These are phyloP conservation scores for Drechslerella coelobrocha DNA, from an alignment of 2,329 filamentous ascomycete species.

Conservation along the genomic window DNA sequence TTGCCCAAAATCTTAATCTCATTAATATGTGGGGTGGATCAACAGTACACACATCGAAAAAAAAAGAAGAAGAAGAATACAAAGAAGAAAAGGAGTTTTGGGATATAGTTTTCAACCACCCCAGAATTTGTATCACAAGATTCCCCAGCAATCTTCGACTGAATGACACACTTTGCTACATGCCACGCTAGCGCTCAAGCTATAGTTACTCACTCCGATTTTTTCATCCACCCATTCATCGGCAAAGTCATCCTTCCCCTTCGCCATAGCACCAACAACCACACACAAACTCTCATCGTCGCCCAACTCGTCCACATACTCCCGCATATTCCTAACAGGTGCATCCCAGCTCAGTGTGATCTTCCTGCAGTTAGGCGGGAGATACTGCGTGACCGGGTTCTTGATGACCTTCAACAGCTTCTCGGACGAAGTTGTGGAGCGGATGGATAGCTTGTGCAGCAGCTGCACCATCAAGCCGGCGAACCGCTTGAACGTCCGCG, in stretches of 20 bases:
- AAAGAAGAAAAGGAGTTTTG: not conserved
- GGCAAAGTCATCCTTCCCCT: slow-evolving; percentile 93
- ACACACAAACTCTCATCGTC: slow-evolving; percentile 94
- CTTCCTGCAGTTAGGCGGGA: slow-evolving; percentile 96
- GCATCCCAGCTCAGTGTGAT: slow-evolving; percentile 95
- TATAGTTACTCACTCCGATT: slow-evolving; percentile 98
- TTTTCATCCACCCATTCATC: slow-evolving; percentile 94
- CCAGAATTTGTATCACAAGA: slow-evolving; percentile 67
- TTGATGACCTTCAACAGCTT: slow-evolving; percentile 97
- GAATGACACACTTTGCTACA: slow-evolving; percentile 99
- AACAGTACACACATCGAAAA: too few species aligned
- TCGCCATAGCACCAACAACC: slow-evolving; percentile 98
- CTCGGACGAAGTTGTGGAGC: slow-evolving; percentile 95
- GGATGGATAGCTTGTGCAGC: slow-evolving; percentile 91
- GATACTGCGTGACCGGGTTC: slow-evolving; percentile 95
- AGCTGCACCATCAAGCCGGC: slow-evolving; percentile 98
- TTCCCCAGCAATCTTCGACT: slow-evolving; percentile 93
- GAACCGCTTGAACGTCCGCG: slow-evolving; percentile 97
- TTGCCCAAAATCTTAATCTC: too few species aligned
- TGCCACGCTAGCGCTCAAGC: slow-evolving; percentile 92
- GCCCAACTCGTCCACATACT: slow-evolving; percentile 81
- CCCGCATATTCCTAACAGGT: slow-evolving; percentile 81
- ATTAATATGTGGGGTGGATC: too few species aligned
- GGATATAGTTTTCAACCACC: not conserved
- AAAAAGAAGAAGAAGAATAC: not conserved